A percentile compares a stretch with the other conserved stretches of the same genome.
Conservation (phyloP, 1,284 basidiomycete genomes). For the Malassezia vespertilionis region DNA sequence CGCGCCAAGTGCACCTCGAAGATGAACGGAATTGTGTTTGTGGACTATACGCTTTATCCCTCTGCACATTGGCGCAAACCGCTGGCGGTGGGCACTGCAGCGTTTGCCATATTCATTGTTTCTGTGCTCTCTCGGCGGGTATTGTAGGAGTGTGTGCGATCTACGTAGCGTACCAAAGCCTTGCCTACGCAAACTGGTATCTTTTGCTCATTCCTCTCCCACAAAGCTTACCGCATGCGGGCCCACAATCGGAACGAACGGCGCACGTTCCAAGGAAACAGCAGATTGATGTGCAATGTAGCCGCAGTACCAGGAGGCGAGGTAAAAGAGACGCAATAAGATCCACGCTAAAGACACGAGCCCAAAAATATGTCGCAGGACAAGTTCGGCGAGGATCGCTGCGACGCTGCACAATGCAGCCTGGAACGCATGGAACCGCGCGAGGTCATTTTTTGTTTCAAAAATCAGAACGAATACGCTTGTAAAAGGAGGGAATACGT, state of each 20-base stretch:
- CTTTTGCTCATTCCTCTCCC: conserved; percentile 11
- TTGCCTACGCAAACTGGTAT: no score
- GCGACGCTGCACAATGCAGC: conserved; percentile 19
- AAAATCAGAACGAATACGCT: conserved; percentile 20
- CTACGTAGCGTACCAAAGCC: no score
- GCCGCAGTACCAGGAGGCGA: conserved; percentile 19
- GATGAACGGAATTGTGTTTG: conserved; percentile 20
- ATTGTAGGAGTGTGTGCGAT: no score
- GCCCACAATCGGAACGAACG: conserved; percentile 10
- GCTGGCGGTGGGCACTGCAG: conserved; percentile 17
- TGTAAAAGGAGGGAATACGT: conserved; percentile 21
- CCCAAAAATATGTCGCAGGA: conserved; percentile 13
- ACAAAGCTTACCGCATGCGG: conserved; percentile 6
- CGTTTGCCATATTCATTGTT: conserved; percentile 13
- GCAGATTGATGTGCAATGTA: conserved; percentile 17
- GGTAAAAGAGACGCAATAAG: background rate
- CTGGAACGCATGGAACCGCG: conserved; percentile 31
- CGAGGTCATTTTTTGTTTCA: conserved; percentile 28
- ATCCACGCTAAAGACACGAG: background rate
- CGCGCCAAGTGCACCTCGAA: conserved; percentile 51
- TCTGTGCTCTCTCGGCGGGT: no score
- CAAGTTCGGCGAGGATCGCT: conserved; percentile 14
- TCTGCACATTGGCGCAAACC: conserved; percentile 26
- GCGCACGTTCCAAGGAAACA: conserved; percentile 9
- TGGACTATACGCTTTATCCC: conserved; percentile 27